phyloP scores from a whole-genome alignment of 2,329 filamentous ascomycete genomes.

The Aaosphaeria arxii region DNA sequence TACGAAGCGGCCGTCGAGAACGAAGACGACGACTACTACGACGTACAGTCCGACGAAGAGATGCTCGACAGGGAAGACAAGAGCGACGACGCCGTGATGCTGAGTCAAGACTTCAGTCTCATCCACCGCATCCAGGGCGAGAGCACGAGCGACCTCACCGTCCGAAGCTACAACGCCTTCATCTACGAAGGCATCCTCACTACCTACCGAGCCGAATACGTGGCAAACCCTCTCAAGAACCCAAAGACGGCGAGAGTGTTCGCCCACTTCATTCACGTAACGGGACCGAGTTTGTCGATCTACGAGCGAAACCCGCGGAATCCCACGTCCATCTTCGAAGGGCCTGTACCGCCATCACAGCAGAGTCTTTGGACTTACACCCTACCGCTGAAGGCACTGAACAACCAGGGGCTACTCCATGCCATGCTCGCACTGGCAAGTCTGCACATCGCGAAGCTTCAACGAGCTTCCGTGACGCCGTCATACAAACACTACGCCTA shows the following conservation, averaged over 20 bases:
- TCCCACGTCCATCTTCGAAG: slow-evolving; percentile 64
- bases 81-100: slow-evolving; percentile 18
- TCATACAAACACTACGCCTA: slow-evolving; percentile 92
- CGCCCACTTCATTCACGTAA: slow-evolving; percentile 87
- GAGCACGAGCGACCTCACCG: slow-evolving; percentile 31
- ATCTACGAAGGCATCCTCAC: slow-evolving; percentile 47
- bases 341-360: slow-evolving; percentile 22
- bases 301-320: slow-evolving; percentile 82
- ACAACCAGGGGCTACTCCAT: slow-evolving; percentile 83
- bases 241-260: slow-evolving; percentile 79
- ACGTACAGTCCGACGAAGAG: slow-evolving; percentile 49
- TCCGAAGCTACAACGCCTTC: slow-evolving; percentile 46
- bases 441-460: slow-evolving; percentile 81
- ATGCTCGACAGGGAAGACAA: slow-evolving; percentile 26
- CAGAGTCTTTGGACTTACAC: slow-evolving; percentile 64
- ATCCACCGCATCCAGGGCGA: slow-evolving; percentile 37
- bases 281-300: slow-evolving; percentile 79
- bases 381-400: slow-evolving; percentile 74
- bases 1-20: slow-evolving; percentile 41
- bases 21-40: slow-evolving; percentile 50
- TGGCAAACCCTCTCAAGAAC: slow-evolving; percentile 69
- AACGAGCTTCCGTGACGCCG: slow-evolving; percentile 69
- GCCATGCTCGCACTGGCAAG: slow-evolving; percentile 85
- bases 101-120: slow-evolving; percentile 32
- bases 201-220: slow-evolving; percentile 45